Evolutionary conservation across 805 yeast genomes (phyloP).

Genomic region (Candida endomychidarum): DNA sequence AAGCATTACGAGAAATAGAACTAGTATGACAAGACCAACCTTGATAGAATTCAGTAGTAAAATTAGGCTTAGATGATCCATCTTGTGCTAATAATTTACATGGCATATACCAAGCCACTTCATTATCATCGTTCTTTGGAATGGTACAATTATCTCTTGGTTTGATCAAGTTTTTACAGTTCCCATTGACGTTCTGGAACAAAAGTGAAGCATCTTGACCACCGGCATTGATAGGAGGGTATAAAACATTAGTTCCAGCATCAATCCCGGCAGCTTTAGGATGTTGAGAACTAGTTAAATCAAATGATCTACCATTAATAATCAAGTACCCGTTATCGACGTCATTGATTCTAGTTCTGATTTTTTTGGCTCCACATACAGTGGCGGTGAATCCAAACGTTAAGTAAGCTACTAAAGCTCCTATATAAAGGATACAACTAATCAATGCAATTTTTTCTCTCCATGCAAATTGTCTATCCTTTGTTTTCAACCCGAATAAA

Average conservation of each 20-base stretch:
- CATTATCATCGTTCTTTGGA: slow-evolving; percentile 55
- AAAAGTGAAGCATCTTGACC: slow-evolving; percentile 81
- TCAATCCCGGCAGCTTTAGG: slow-evolving; percentile 81
- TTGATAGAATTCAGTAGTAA: slow-evolving; percentile 59
- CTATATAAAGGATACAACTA: slow-evolving; percentile 69
- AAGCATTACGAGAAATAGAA: slow-evolving; percentile 63
- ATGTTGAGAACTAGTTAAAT: slow-evolving; percentile 67
- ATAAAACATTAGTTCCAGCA: slow-evolving; percentile 67
- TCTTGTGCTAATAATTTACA: slow-evolving; percentile 71
- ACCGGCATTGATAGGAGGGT: slow-evolving; percentile 86
- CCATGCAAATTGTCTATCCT: slow-evolving; percentile 93
- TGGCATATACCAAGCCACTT: slow-evolving; percentile 95
- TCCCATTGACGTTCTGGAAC: slow-evolving; percentile 89
- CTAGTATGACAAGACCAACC: slow-evolving; percentile 95
- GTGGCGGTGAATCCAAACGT: slow-evolving; percentile 90
- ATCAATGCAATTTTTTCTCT: slow-evolving; percentile 89
- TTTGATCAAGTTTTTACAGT: slow-evolving; percentile 74
- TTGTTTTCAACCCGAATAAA: slow-evolving; percentile 73
- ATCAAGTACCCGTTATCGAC: slow-evolving; percentile 62
- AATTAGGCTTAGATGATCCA: slow-evolving; percentile 69
- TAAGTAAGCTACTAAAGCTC: slow-evolving; percentile 76
- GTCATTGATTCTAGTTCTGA: slow-evolving; percentile 60
- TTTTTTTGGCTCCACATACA: slow-evolving; percentile 54
- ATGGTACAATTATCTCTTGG: slow-evolving; percentile 71
- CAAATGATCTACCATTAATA: slow-evolving; percentile 80